Base-by-base conservation (phyloP, 1,284 basidiomycete genomes). In the Apiotrichum siamense region DNA sequence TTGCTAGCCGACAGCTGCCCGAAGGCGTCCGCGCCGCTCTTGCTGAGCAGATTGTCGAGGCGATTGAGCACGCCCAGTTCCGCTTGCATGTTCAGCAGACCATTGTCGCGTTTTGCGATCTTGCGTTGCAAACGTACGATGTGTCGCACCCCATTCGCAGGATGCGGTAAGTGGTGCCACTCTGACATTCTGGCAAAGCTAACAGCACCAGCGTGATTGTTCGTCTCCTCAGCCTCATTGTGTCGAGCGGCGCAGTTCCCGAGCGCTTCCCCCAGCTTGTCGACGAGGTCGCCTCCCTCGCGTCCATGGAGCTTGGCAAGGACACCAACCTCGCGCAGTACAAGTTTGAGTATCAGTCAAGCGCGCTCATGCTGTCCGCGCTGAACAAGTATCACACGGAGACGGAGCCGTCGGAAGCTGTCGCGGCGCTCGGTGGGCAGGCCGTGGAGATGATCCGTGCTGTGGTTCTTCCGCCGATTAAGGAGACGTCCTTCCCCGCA, bases 91-190 rank as follows among this genome's bases (percentile, higher is more conserved):
- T 67, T 1, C 61, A 60, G 3, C 38, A 42, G 4, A n/a, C 64
- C 13, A 50, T 62, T 15, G 26, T 54, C 4, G 57, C 59, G n/a
- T 40, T 70, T 17, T 56, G 60, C 1, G 55, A 63, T 13, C 55
- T 56, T 17, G 33, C 67, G 3, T 51, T 72, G 12, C 31, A 26
- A 1, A 12, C 66, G 0, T 76, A 75, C 52, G 50, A 40, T 2
- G 52, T 41, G 3, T 46, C 56, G 4, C 64, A 55, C 25, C 74
- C 74, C 0, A 35, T 68, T 2, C 51, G 65, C 15, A 42, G 65
- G 12, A 46, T 62, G 32, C 61, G 69, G 63, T 69, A 43, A 52
- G 66, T 50, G 7, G 13, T 24, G 10, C 11, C 18, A 40, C 21
- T 40, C 6, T 7, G 24, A 12, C 17, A 7, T 9, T 40, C 20